These are phyloP conservation scores for Naematelia encephala DNA, from an alignment of 768 basidiomycete species.

Conservation along the genomic window DNA sequence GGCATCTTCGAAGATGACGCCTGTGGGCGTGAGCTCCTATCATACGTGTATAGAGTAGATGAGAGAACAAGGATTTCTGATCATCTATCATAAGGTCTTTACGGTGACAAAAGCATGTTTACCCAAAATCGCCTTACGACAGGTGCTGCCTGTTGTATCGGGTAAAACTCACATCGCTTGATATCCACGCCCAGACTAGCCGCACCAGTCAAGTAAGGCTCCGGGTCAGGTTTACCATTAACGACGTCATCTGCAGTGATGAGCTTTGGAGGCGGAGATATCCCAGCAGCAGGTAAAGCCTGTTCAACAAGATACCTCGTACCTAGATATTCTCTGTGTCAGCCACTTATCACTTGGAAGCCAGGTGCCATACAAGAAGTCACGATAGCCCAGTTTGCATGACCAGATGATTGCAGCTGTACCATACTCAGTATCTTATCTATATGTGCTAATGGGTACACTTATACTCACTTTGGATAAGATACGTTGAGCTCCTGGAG, in stretches of 20 bases:
- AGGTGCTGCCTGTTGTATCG: no score
- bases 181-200: slow-evolving; percentile 58
- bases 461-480: background rate
- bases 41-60: no score
- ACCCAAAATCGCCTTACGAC: no score
- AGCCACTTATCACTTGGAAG: no score
- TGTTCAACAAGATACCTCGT: slow-evolving; percentile 67
- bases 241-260: slow-evolving; percentile 73
- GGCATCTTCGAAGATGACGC: slow-evolving; percentile 77
- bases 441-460: no score
- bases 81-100: no score
- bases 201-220: slow-evolving; percentile 79
- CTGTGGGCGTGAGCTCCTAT: slow-evolving; percentile 50
- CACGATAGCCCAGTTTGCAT: slow-evolving; percentile 69
- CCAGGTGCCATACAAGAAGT: slow-evolving; percentile 61
- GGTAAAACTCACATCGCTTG: no score
- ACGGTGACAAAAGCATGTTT: no score
- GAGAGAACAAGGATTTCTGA: no score
- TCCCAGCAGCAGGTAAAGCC: slow-evolving; percentile 63
- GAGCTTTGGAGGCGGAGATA: slow-evolving; percentile 61
- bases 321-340: no score
- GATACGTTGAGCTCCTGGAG: background rate
- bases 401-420: background rate
- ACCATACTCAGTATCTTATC: no score
- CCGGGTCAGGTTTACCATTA: slow-evolving; percentile 82